Evolutionary conservation across 2,329 filamentous ascomycete genomes (phyloP), one percentile per base, ranked within the genome.

Genomic region (Elsinoe arachidis): DNA sequence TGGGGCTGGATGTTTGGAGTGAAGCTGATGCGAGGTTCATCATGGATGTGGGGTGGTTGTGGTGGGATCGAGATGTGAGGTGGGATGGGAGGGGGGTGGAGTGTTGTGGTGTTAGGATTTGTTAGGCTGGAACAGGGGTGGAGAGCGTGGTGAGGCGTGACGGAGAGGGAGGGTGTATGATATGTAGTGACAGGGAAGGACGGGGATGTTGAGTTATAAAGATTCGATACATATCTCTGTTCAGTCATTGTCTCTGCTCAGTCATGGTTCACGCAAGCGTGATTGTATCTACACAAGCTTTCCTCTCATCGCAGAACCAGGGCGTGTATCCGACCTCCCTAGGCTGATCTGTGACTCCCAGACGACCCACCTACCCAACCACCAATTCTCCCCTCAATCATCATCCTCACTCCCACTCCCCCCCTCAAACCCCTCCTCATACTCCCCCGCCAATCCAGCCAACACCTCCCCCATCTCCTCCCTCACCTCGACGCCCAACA

Each of bases 391-490:
- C 15, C 5, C 1, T 30, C 26, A 30, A 11, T 52, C 47, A 15
- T 55, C 53, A n/a, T 55, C 53, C 33, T 56, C 54, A 23, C 84
- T 80, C 88, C 88, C 41, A 96, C 1, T 90, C 90, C 61, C 92
- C 88, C 63, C 89, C 84, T 69, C 19, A 26, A 88, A 96, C 1
- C 90, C 90, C 60, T 93, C 88, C 63, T 89, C 84, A 69, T 96
- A 97, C 59, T 88, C 88, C 66, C 96, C 91, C 1, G 87, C 86
- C 65, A 97, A 84, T 59, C 88, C 86, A 21, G 87, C 84, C 38
- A 99, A 76, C 11, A 87, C 84, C 67, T 95, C 93, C 46, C 83
- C 82, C n/a, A 97, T 76, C 2, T 78, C 77, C 72, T 99, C 93
- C 41, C 92, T 80, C 66, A 97, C 91, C 59, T 95, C 89, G 2